phyloP scores from a whole-genome alignment of 371 early-diverging fungal genomes.

The Mucor plumbeus region DNA sequence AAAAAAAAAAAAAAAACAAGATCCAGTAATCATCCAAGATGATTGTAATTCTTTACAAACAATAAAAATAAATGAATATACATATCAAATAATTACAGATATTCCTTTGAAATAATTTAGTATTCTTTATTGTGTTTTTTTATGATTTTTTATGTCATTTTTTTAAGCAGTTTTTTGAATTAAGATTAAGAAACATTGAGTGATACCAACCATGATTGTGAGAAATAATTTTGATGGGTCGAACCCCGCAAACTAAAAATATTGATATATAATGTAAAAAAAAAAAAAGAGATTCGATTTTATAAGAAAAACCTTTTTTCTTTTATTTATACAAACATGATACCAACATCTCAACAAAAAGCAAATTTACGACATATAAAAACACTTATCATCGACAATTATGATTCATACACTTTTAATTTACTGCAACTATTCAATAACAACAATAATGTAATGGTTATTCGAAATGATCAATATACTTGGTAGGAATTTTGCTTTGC shows the following conservation, averaged over 20 bases:
- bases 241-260: not conserved
- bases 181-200: not conserved
- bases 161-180: too few relatives aligned
- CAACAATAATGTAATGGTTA: slow-evolving; percentile 67
- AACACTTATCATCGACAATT: slow-evolving; percentile 92
- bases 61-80: not conserved
- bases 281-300: not conserved
- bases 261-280: not conserved
- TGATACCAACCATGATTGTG: slow-evolving; percentile 5
- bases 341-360: not conserved
- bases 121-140: too few relatives aligned
- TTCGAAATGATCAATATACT: slow-evolving; percentile 89
- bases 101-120: too few relatives aligned
- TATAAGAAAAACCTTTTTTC: not conserved
- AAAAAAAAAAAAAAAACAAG: not conserved
- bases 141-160: too few relatives aligned
- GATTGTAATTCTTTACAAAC: too few relatives aligned
- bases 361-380: slow-evolving; percentile 20
- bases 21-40: too few relatives aligned
- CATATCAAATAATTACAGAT: not conserved
- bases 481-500: slow-evolving; percentile 57
- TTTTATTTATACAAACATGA: not conserved
- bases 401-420: slow-evolving; percentile 97
- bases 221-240: slow-evolving; percentile 4
- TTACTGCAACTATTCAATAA: slow-evolving; percentile 75